Conservation (phyloP, 805 yeast genomes). For the Pichia heedii region DNA sequence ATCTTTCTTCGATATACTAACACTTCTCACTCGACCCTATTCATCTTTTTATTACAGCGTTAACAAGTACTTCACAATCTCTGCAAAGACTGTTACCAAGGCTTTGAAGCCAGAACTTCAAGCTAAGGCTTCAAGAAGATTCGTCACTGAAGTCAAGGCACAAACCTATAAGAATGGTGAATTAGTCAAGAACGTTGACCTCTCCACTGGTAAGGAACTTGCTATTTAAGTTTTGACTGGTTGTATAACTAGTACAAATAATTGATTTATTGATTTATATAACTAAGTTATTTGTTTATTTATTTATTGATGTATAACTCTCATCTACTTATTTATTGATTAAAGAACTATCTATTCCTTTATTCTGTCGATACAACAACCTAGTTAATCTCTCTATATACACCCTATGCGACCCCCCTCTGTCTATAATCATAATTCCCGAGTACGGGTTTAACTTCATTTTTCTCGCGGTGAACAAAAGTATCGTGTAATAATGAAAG, state of each 20-base stretch:
- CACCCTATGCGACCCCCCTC: too few relatives aligned
- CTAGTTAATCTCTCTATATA: too few relatives aligned
- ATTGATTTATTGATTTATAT: not conserved
- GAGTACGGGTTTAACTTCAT: too few relatives aligned
- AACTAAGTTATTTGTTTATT: slow-evolving; percentile 2
- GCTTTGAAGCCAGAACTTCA: slow-evolving; percentile 83
- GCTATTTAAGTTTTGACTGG: slow-evolving; percentile 1
- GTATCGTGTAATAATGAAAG: too few relatives aligned
- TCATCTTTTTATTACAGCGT: slow-evolving; percentile 31
- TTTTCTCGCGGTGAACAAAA: too few relatives aligned
- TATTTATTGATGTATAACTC: not conserved
- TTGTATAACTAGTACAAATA: not conserved
- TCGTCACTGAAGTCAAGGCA: slow-evolving; percentile 62
- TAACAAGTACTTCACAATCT: slow-evolving; percentile 83
- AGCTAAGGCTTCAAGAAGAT: slow-evolving; percentile 64
- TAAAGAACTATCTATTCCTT: too few relatives aligned
- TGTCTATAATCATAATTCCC: too few relatives aligned
- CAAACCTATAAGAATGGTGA: slow-evolving; percentile 66
- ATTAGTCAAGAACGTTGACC: slow-evolving; percentile 21
- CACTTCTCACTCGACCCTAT: not conserved
- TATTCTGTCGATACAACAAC: too few relatives aligned
- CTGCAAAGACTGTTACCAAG: slow-evolving; percentile 81
- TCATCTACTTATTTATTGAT: not conserved
- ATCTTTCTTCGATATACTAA: not conserved
- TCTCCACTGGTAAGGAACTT: slow-evolving; percentile 16